Evolutionary conservation across 225 moss, liverwort and hornwort species (phyloP), one percentile per base, ranked within the genome.

Genomic region (Pseudoscleropodium purum): DNA sequence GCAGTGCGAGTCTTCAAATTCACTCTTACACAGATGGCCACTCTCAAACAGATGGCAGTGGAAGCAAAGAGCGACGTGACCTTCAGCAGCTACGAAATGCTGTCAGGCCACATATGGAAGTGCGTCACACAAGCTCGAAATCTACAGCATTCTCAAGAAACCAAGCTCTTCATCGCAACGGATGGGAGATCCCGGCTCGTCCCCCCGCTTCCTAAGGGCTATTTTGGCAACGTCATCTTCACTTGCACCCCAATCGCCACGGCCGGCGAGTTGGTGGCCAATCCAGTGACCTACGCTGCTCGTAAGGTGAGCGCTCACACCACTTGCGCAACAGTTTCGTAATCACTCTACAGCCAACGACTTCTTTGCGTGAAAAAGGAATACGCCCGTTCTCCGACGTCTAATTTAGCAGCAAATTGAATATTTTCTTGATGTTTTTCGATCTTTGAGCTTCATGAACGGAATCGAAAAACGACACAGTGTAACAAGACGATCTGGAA

Each of bases 161-260:
- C 96, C 5, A 99, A 97, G 86, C 92, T 99, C 36, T 97, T 92
- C 90, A 92, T 99, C n/a, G 99, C 99, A 11, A 99, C 99, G 1
- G 97, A 97, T 70, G 99, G 97, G 36, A 92, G 99, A 80, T 54
- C 93, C 5, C 90, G 99, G 75, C 91, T 99, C 70, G 72, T 80
- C 11, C 99, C 99, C n/a, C 94, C 95, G 31, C 95, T 99, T 27
- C 99, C 97, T 6, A 87, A 91, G 62, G 99, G 96, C 34, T 99
- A 99, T 86, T 99, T 99, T 75, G 99, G 99, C 30, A 99, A 99
- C 77, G 99, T 97, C 34, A 96, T 99, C 90, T 99, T 99, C 92
- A 97, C 99, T 39, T 90, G 96, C 52, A 97, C 97, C 47, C 99
- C 99, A 11, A 90, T 99, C 51, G 91, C 95, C 59, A 90, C 88